Evolutionary conservation across 2,329 filamentous ascomycete genomes (phyloP).

Genomic region (Colletotrichum sublineola): DNA sequence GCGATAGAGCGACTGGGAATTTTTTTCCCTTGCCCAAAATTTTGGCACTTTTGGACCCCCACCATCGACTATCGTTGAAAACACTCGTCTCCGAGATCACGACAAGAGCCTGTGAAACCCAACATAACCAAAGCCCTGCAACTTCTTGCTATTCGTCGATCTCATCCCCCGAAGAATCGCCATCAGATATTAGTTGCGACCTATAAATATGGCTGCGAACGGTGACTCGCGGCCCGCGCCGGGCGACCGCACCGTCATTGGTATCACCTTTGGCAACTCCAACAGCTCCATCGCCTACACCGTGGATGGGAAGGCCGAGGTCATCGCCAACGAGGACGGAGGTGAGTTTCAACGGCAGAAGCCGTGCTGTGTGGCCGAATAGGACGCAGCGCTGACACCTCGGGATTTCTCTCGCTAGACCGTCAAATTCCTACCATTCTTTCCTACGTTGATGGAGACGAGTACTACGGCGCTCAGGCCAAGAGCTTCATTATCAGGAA

Average conservation of each 20-base stretch:
- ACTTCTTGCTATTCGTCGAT: conserved; percentile 4
- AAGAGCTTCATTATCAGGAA: conserved; percentile 95
- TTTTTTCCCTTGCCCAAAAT: conserved; percentile 39
- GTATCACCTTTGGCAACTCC: conserved; percentile 97
- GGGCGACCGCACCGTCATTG: conserved; percentile 80
- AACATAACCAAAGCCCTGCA: conserved; percentile 1
- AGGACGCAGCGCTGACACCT: conserved; percentile 19
- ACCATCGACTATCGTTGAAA: conserved; percentile 36
- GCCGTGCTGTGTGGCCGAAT: conserved; percentile 48
- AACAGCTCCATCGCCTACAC: conserved; percentile 98
- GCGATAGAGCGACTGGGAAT: conserved; percentile 31
- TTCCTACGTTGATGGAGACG: conserved; percentile 95
- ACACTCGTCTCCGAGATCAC: conserved; percentile 34
- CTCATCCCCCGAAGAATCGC: not conserved
- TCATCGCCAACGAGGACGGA: conserved; percentile 99
- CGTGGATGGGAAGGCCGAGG: conserved; percentile 92
- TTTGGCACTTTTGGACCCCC: conserved; percentile 39
- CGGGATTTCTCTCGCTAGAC: conserved; percentile 67
- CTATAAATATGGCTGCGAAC: conserved; percentile 61
- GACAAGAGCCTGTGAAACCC: conserved; percentile 19
- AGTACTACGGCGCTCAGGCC: conserved; percentile 96
- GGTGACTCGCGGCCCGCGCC: conserved; percentile 62
- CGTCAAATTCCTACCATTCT: conserved; percentile 96
- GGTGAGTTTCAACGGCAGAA: conserved; percentile 56
- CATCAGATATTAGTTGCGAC: conserved; percentile 25